Evolutionary conservation across 257 asterid genomes (phyloP).

Genomic region (Solanum appendiculatum): DNA sequence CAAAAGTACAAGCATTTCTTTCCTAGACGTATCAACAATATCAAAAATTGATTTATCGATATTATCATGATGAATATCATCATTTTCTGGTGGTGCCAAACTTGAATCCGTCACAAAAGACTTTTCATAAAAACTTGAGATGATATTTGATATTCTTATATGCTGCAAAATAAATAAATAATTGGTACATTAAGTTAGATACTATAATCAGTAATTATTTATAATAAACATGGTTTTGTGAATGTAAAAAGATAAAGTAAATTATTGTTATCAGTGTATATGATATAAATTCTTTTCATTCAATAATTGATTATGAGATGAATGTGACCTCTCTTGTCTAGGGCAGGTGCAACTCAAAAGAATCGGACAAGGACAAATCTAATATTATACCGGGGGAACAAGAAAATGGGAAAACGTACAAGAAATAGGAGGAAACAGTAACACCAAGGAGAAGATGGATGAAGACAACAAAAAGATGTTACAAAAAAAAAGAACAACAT

Average conservation of each 20-base stretch:
- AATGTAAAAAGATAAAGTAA: not conserved
- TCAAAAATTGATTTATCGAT: constrained; percentile 28
- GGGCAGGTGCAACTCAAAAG: not conserved
- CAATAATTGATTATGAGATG: not conserved
- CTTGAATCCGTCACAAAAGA: not conserved
- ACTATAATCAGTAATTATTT: not conserved
- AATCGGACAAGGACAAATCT: too few species aligned
- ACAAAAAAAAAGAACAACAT: too few species aligned
- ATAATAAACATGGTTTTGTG: not conserved
- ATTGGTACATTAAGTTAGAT: not conserved
- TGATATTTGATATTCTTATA: constrained; percentile 14
- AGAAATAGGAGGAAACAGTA: too few species aligned
- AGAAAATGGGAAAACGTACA: too few species aligned
- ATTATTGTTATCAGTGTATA: not conserved
- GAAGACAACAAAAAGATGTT: too few species aligned
- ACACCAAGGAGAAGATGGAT: too few species aligned
- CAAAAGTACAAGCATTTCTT: constrained; percentile 45
- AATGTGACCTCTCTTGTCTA: not conserved
- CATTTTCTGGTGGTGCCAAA: not conserved
- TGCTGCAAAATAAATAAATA: constrained; percentile 15
- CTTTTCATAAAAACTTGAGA: constrained; percentile 25
- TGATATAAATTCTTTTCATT: not conserved
- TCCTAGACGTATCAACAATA: constrained; percentile 30
- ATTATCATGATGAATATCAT: constrained; percentile 4
- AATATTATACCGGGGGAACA: too few species aligned